Percentiles rank a stretch among this genome's conserved stretches.
Evolutionary conservation across 352 stramenopile genomes (phyloP).

Genomic region (Blastocystis sp.): DNA sequence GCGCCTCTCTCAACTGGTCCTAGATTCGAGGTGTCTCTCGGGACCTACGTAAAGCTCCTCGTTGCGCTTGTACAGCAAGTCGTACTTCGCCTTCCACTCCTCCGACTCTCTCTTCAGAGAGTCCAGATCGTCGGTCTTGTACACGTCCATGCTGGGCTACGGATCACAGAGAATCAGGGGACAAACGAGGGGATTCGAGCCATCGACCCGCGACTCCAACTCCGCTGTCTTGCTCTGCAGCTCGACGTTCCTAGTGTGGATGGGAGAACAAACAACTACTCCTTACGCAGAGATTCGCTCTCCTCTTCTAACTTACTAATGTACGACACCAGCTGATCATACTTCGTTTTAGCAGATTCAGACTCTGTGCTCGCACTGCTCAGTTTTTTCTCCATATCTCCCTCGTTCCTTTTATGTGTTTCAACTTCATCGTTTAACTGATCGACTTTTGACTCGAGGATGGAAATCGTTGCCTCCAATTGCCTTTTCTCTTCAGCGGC

Average conservation of each 20-base stretch:
- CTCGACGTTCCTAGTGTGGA: not conserved
- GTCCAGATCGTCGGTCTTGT: not conserved
- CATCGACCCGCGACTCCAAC: not conserved
- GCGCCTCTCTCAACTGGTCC: not conserved
- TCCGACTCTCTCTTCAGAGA: not conserved
- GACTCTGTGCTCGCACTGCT: not conserved
- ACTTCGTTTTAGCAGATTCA: not conserved
- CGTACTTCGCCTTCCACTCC: not conserved
- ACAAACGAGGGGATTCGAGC: not conserved
- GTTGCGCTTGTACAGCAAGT: not conserved
- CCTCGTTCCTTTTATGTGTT: not conserved
- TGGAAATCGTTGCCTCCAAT: not conserved
- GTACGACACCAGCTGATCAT: not conserved
- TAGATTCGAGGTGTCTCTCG: not conserved
- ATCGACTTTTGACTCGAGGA: not conserved
- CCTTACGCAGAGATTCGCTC: not conserved
- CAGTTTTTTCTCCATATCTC: not conserved
- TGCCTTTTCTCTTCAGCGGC: not conserved
- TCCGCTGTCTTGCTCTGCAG: not conserved
- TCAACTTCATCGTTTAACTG: not conserved
- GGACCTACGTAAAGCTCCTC: not conserved
- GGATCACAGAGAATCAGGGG: not conserved
- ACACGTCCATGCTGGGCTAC: not conserved
- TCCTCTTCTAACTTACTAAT: slow-evolving; percentile 23
- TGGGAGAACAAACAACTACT: not conserved